Evolutionary conservation across 2,329 filamentous ascomycete genomes (phyloP).

Genomic region (Aureobasidium subglaciale): DNA sequence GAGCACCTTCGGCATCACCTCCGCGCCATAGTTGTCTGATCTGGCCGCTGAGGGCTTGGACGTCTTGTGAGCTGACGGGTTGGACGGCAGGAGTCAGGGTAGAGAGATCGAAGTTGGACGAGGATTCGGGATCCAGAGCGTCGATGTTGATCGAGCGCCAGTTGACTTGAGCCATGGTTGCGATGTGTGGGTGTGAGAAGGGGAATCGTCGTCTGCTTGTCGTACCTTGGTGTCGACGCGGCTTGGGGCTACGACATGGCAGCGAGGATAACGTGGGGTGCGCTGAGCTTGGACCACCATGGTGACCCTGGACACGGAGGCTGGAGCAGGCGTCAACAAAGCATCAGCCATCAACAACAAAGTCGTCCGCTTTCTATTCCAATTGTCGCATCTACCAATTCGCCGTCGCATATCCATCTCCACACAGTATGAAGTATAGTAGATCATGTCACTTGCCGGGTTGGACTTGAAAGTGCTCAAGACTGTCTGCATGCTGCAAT

Average conservation of each 20-base stretch:
- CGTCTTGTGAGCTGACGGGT: constrained; percentile 68
- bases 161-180: constrained; percentile 45
- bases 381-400: background rate
- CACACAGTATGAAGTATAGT: background rate
- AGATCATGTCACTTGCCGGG: background rate
- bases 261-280: background rate
- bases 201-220: background rate
- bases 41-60: constrained; percentile 69
- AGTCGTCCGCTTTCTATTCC: background rate
- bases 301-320: constrained; percentile 1
- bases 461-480: background rate
- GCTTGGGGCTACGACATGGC: background rate
- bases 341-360: background rate
- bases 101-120: constrained; percentile 81
- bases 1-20: constrained; percentile 78
- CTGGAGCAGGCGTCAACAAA: background rate
- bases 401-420: background rate
- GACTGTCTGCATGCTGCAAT: background rate
- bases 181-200: background rate
- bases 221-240: background rate
- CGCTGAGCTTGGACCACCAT: background rate
- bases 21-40: constrained; percentile 81
- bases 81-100: constrained; percentile 72
- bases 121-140: constrained; percentile 80
- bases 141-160: constrained; percentile 93